Conservation (phyloP, 192 early-diverging fungal genomes). For the Backusella mclennaniae region DNA sequence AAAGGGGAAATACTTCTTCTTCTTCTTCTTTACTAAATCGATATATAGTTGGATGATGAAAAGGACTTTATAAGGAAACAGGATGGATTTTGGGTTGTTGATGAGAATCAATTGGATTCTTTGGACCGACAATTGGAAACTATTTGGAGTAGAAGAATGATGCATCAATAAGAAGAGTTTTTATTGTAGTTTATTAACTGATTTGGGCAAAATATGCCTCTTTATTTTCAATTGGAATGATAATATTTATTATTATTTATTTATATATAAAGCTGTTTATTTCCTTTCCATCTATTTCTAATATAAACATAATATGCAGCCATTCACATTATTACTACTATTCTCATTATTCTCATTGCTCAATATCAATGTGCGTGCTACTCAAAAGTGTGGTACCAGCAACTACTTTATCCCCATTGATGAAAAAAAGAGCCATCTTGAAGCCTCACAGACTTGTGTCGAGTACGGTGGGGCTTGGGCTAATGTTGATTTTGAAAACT, state of each 20-base stretch:
- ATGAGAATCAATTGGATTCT: neutral
- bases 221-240: neutral
- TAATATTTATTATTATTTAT: neutral
- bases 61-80: neutral
- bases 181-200: neutral
- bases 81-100: neutral
- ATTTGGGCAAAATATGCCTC: too few relatives aligned
- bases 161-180: neutral
- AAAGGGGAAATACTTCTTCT: neutral
- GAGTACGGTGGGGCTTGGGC: neutral
- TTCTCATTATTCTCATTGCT: too few relatives aligned
- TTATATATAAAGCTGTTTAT: neutral
- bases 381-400: neutral
- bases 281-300: neutral
- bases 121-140: neutral
- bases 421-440: neutral
- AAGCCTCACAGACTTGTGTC: neutral
- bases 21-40: too few relatives aligned
- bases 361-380: neutral
- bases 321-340: too few relatives aligned
- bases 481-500: neutral
- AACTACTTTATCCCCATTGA: neutral
- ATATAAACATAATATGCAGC: neutral
- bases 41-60: neutral
- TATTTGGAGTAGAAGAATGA: conserved; percentile 1